Base-by-base conservation (phyloP, 1,284 basidiomycete species). In the Cutaneotrichosporon dermatis region DNA sequence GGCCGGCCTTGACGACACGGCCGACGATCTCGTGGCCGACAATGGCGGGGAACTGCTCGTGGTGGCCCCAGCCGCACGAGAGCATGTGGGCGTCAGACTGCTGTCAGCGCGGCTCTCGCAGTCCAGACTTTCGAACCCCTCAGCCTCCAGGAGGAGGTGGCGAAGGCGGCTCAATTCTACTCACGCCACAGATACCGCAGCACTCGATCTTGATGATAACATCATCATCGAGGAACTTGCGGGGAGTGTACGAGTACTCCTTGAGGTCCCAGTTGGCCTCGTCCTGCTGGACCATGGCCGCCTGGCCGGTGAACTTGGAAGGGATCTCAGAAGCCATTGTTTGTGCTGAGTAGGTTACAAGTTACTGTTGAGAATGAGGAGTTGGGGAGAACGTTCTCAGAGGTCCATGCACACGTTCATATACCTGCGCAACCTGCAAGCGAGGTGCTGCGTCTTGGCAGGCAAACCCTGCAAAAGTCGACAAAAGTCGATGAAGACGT, bases 11-110 rank as follows among this genome's bases (percentile, higher is more conserved):
- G 15, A 75, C 69, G 39, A 77, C 80, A 25, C 63, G 68, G 54
- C 81, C 80, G 49, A 82, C 75, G 60, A 81, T 80, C 70, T 82
- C 81, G 71, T 83, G 81, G 12, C 81, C 81, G 9, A 77, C 69
- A 12, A 70, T 67, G 4, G 56, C 59, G 25, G 62, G 61, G 39
- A 55, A 63, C 16, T 59, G 42, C 16, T 55, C 43, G 52, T 57
- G 57, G 36, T 58, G 54, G 7, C 55, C 51, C 69, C 69, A 72
- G 13, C 68, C 69, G 53, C 66, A 61, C 6, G 67, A 64, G 43
- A 70, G 63, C 8, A 67, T 66, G 62, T 68, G 66, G 36, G 70
- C 50, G 57, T 71, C 72, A 9, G 66, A 59, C 63, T 65, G 44
- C 1, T 12, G 46, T 54, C 35, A 52, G 52, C 53, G 13, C 11